Conservation (phyloP, 495 filamentous ascomycete species). For the Neurospora sp. region DNA sequence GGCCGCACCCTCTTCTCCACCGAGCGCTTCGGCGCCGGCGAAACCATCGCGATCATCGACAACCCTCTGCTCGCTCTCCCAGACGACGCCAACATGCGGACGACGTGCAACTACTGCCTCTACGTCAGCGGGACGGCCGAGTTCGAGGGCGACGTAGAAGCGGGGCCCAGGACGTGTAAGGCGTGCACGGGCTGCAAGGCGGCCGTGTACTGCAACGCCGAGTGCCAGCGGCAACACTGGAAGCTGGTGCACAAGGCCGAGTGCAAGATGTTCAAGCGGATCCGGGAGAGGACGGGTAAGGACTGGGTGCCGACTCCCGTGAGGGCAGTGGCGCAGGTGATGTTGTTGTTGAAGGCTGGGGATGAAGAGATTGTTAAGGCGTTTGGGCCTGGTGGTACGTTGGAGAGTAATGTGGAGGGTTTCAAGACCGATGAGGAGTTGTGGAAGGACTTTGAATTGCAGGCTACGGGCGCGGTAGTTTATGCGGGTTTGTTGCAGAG, state of each 20-base stretch:
- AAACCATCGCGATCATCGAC: conserved; percentile 29
- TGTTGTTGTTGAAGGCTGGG: conserved; percentile 20
- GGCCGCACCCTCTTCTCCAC: conserved; percentile 30
- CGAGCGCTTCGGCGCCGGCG: conserved; percentile 25
- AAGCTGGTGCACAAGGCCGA: conserved; percentile 38
- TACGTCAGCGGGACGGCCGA: neutral
- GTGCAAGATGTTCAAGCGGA: conserved; percentile 35
- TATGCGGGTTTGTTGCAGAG: conserved; percentile 23
- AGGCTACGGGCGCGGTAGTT: conserved; percentile 32
- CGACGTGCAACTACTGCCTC: conserved; percentile 36
- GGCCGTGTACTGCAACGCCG: conserved; percentile 40
- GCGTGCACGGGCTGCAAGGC: conserved; percentile 41
- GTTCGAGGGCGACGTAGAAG: neutral
- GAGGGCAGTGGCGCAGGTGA: conserved; percentile 33
- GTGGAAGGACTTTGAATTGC: conserved; percentile 34
- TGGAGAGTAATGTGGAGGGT: conserved; percentile 29
- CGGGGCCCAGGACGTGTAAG: conserved; percentile 18
- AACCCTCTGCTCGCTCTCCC: conserved; percentile 34
- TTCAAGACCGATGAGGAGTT: conserved; percentile 11
- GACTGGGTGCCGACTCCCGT: conserved; percentile 37
- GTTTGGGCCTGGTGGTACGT: conserved; percentile 11
- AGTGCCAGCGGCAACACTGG: conserved; percentile 51
- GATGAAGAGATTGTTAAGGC: conserved; percentile 11
- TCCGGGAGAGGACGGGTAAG: conserved; percentile 10
- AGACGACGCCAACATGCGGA: conserved; percentile 21